These are phyloP conservation scores for Cryptococcus sp. DNA, from an alignment of 1,284 basidiomycete genomes.

Conservation along the genomic window DNA sequence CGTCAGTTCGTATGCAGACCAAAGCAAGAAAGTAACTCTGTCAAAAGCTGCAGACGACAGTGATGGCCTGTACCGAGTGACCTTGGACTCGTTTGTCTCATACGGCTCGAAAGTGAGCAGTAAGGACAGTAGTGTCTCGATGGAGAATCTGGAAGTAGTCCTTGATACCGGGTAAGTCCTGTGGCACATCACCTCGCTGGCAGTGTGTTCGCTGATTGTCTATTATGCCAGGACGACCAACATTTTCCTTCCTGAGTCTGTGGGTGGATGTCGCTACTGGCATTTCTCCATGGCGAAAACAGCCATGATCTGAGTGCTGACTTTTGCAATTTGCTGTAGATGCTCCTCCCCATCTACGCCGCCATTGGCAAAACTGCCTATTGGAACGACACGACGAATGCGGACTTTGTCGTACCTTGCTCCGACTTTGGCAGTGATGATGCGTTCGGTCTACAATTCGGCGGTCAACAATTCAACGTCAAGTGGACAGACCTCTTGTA, in stretches of 20 bases:
- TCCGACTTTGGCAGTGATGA: conserved; percentile 1
- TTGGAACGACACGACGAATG: conserved; percentile 2
- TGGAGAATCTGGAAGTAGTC: conserved; percentile 14
- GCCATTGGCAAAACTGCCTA: conserved; percentile 3
- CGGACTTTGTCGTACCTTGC: conserved; percentile 11
- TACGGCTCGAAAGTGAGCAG: conserved; percentile 1
- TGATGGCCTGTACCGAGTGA: conserved; percentile 14
- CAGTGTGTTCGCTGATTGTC: too few relatives aligned
- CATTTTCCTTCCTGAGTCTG: conserved; percentile 9
- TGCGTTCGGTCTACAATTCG: conserved; percentile 12
- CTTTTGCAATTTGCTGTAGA: conserved; percentile 1
- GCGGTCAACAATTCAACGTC: conserved; percentile 10
- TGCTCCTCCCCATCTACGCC: conserved; percentile 14
- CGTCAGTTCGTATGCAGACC: conserved; percentile 11
- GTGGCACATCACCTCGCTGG: neutral
- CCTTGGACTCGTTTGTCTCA: conserved; percentile 10
- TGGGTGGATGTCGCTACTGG: neutral
- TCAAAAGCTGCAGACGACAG: neutral
- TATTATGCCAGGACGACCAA: conserved; percentile 6
- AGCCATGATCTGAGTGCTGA: neutral
- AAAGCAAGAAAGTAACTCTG: conserved; percentile 13
- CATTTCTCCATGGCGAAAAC: neutral
- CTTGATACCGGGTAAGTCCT: conserved; percentile 17
- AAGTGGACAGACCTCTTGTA: conserved; percentile 18
- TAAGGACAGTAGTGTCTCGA: neutral